Evolutionary conservation across 306 rosid genomes (phyloP).

Genomic region (Pyrus bretschneideri): DNA sequence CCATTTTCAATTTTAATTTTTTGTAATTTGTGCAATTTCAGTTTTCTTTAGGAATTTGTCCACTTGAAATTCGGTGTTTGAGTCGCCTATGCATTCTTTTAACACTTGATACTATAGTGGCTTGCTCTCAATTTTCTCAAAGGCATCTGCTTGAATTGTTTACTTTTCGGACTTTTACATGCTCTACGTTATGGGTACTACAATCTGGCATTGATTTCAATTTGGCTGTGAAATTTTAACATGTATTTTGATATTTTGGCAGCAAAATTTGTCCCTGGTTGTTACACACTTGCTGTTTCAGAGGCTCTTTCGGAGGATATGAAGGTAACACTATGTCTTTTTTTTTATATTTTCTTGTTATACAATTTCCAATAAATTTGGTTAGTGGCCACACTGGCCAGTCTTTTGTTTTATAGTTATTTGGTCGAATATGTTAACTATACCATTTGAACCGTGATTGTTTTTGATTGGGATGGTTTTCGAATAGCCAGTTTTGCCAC

Average conservation of each 20-base stretch:
- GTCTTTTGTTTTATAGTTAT: no score
- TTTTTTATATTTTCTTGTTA: neutral
- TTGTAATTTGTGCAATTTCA: neutral
- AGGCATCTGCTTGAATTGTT: neutral
- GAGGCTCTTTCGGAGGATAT: conserved; percentile 92
- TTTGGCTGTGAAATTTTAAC: neutral
- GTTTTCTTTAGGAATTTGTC: neutral
- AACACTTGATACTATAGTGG: neutral
- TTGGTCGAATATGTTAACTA: neutral
- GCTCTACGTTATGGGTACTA: neutral
- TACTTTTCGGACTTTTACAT: neutral
- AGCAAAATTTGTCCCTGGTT: conserved; percentile 82
- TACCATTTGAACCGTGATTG: no score
- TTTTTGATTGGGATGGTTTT: neutral
- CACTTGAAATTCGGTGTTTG: neutral
- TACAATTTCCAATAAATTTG: neutral
- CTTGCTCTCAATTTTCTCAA: neutral
- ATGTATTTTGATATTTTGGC: conserved; percentile 13
- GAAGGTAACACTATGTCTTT: conserved; percentile 39
- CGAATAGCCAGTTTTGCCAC: neutral
- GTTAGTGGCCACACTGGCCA: neutral
- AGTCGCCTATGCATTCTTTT: neutral
- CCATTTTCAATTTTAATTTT: neutral
- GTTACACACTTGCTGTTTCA: conserved; percentile 94
- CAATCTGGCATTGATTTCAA: neutral